These are phyloP conservation scores for Fusarium neocosmosporiellum DNA, from an alignment of 2,329 filamentous ascomycete species.

Conservation along the genomic window DNA sequence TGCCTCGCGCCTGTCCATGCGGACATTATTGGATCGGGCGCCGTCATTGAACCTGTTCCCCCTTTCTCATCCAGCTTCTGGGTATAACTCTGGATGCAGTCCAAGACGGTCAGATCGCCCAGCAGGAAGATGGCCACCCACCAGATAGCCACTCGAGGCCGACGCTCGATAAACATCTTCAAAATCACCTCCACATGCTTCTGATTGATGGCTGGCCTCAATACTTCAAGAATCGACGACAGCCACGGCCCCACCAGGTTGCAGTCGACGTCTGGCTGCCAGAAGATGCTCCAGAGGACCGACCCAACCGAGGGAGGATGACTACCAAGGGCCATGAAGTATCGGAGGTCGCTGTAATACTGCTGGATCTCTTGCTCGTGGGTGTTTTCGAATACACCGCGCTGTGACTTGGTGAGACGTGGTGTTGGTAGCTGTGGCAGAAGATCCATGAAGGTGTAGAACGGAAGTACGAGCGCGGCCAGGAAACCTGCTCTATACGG, in stretches of 20 bases:
- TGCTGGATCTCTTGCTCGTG: neutral
- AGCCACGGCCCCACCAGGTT: slow-evolving; percentile 2
- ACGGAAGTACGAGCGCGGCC: neutral
- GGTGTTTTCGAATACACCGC: neutral
- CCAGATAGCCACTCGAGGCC: neutral
- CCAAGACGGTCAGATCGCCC: neutral
- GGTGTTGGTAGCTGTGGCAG: neutral
- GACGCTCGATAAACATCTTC: neutral
- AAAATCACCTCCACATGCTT: neutral
- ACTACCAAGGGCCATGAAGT: slow-evolving; percentile 1
- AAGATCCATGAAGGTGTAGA: neutral
- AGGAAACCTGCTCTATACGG: neutral
- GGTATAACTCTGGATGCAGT: neutral
- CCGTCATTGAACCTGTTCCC: neutral
- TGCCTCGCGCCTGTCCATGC: neutral
- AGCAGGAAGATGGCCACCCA: slow-evolving; percentile 1
- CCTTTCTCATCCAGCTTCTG: neutral
- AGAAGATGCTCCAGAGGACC: slow-evolving; percentile 5
- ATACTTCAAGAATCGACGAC: neutral
- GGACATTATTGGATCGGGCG: neutral
- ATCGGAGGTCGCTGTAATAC: neutral
- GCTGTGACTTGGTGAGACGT: neutral
- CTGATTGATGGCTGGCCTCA: neutral
- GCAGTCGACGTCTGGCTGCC: neutral
- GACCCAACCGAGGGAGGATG: neutral